Conservation (phyloP, 768 basidiomycete species). For the Neoboletus subvelutipes region DNA sequence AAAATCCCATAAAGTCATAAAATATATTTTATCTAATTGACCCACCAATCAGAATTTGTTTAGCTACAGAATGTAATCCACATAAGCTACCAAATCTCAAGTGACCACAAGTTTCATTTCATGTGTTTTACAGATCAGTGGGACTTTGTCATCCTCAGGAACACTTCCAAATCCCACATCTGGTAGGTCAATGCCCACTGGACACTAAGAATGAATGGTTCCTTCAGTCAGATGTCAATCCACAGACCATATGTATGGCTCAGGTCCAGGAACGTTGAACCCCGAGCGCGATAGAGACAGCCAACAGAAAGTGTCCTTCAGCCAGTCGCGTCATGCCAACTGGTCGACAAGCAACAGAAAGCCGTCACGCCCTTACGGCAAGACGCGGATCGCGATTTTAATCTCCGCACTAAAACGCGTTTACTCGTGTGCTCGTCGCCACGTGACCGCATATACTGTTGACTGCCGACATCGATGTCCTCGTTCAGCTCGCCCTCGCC, state of each 20-base stretch:
- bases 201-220: background rate
- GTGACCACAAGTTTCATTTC: no score
- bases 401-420: slow-evolving; percentile 38
- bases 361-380: slow-evolving; percentile 12
- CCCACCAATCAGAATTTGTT: no score
- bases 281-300: no score
- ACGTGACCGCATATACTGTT: slow-evolving; percentile 35
- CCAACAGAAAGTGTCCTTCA: background rate
- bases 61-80: no score
- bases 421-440: slow-evolving; percentile 19
- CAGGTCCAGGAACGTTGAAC: background rate
- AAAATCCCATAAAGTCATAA: no score
- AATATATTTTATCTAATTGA: no score
- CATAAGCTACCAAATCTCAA: no score
- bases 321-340: background rate
- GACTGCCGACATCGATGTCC: slow-evolving; percentile 29
- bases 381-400: slow-evolving; percentile 18
- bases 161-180: no score
- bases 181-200: no score
- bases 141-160: no score
- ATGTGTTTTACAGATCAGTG: no score
- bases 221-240: no score
- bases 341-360: background rate
- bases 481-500: slow-evolving; percentile 11
- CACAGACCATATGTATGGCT: background rate